Base-by-base conservation (phyloP, 1,139 yeast species). In the Pichia sp. region DNA sequence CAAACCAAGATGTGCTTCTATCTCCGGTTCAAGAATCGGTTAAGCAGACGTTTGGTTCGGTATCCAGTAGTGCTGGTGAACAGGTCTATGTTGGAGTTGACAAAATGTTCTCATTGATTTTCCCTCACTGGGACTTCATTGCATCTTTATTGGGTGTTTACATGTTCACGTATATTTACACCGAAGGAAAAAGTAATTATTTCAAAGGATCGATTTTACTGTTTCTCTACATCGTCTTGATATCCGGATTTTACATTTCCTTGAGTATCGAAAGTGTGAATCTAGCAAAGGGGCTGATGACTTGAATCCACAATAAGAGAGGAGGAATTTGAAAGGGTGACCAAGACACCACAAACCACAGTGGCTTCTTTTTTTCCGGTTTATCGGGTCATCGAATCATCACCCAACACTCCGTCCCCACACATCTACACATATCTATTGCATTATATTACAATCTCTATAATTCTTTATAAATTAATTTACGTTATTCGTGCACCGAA, bases 131-230 rank as follows among this genome's bases (percentile, higher is more conserved):
- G 97, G 98, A 94, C 62, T 75, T 90, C 45, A 77, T 90, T 55
- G 95, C 95, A 11, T 80, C 88, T 6, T 74, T 90, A 51, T 77
- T 86, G 39, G 84, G 96, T 44, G 94, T 90, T 47, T 86, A 88
- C 54, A 69, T 92, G 62, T 90, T 88, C 69, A 85, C 96, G 0
- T 92, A 94, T 63, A 79, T 92, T 49, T 94, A 94, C 61, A 95
- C 97, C 0, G 98, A 92, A 60, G 99, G 98, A 2, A 90, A 90
- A 60, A 84, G 95, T 35, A 92, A 94, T 60, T 92, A 92, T 61
- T 92, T 92, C 71, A 92, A 92, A 63, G 98, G 99, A 1, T 83
- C 92, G 23, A 87, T 94, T 52, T 69, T 94, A 59, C 79, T 90
- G 23, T 73, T 94, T 56, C 73, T 87, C 32, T 92, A 92, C 61